phyloP scores from a whole-genome alignment of 768 basidiomycete genomes.

The Mycena alexandri region DNA sequence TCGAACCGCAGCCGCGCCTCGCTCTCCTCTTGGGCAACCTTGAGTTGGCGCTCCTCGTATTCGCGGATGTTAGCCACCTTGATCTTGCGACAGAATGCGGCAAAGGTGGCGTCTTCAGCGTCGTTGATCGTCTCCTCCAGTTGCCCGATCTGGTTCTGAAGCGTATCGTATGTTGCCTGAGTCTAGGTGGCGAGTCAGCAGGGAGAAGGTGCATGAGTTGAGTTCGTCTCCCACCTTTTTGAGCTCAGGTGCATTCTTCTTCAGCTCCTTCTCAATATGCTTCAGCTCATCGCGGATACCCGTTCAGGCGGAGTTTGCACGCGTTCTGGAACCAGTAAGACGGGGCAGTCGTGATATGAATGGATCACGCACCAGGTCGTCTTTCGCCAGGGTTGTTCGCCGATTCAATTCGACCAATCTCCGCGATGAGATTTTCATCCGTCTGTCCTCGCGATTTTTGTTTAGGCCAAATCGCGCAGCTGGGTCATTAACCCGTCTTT shows the following conservation, averaged over 20 bases:
- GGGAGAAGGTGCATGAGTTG: not conserved
- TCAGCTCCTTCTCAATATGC: slow-evolving; percentile 79
- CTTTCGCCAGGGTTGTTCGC: slow-evolving; percentile 78
- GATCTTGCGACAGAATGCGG: slow-evolving; percentile 82
- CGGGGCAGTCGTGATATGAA: slow-evolving; percentile 14
- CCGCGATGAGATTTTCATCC: slow-evolving; percentile 83
- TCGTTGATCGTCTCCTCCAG: slow-evolving; percentile 72
- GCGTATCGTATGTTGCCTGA: slow-evolving; percentile 61
- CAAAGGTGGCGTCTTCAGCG: slow-evolving; percentile 87
- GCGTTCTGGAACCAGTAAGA: slow-evolving; percentile 65
- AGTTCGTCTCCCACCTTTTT: slow-evolving; percentile 66
- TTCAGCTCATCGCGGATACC: slow-evolving; percentile 90
- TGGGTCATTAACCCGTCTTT: slow-evolving; percentile 81
- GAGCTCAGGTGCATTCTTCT: slow-evolving; percentile 74
- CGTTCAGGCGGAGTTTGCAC: slow-evolving; percentile 76
- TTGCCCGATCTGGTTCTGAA: slow-evolving; percentile 67
- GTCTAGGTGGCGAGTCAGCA: slow-evolving; percentile 55
- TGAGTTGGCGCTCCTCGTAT: slow-evolving; percentile 93
- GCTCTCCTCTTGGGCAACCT: slow-evolving; percentile 89
- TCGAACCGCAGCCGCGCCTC: slow-evolving; percentile 87
- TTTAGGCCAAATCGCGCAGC: slow-evolving; percentile 85
- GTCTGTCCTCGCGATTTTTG: slow-evolving; percentile 86
- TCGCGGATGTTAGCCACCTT: slow-evolving; percentile 87
- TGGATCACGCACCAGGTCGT: slow-evolving; percentile 77
- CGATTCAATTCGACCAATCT: slow-evolving; percentile 85